Conservation (phyloP, 192 early-diverging fungal species). For the Dissophora ornata region DNA sequence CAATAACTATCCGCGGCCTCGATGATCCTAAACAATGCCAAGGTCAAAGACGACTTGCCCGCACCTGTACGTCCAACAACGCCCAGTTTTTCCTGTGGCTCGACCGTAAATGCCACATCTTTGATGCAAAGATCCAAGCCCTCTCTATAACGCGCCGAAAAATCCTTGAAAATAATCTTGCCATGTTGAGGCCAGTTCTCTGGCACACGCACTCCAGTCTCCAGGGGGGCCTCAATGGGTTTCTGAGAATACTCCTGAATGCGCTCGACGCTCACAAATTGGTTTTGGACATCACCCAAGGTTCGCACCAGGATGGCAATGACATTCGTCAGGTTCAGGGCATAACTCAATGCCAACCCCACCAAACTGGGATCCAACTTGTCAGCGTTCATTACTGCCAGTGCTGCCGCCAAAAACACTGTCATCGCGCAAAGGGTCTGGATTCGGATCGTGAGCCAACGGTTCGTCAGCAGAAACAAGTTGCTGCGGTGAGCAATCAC, state of each 20-base stretch:
- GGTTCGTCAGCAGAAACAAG: slow-evolving; percentile 68
- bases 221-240: slow-evolving; percentile 75
- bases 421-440: slow-evolving; percentile 75
- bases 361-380: slow-evolving; percentile 79
- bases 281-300: slow-evolving; percentile 80
- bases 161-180: slow-evolving; percentile 41
- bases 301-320: slow-evolving; percentile 78
- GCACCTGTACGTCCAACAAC: slow-evolving; percentile 59
- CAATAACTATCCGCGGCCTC: slow-evolving; percentile 52
- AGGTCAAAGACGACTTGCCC: slow-evolving; percentile 54
- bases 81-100: slow-evolving; percentile 51
- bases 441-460: slow-evolving; percentile 83
- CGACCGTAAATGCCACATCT: slow-evolving; percentile 60
- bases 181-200: slow-evolving; percentile 54
- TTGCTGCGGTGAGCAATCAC: neutral
- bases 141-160: slow-evolving; percentile 47
- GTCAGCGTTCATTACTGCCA: slow-evolving; percentile 62
- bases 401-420: slow-evolving; percentile 67
- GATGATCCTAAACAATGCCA: slow-evolving; percentile 59
- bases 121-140: slow-evolving; percentile 55
- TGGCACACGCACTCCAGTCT: slow-evolving; percentile 55
- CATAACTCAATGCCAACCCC: slow-evolving; percentile 84
- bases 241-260: slow-evolving; percentile 80
- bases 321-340: slow-evolving; percentile 78
- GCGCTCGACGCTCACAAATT: slow-evolving; percentile 86